Base-by-base conservation (phyloP, 129 eudicot species). In the Chrysanthemum lavandulifolium region DNA sequence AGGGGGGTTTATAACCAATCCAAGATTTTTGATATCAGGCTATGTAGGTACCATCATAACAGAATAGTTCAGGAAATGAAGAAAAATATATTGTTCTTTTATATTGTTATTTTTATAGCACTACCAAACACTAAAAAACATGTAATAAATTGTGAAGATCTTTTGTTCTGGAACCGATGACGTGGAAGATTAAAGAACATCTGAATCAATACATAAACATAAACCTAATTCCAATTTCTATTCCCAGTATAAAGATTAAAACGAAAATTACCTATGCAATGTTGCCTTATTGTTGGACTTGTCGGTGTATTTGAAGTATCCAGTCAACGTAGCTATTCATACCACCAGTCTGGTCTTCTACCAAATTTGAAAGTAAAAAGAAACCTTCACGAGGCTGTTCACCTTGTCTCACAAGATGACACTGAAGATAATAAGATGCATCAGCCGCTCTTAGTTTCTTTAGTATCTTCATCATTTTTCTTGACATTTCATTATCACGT, bases 301-400 rank as follows among this genome's bases (percentile, higher is more conserved):
- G 93, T 67, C 97, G 84, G 75, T 83, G 82, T 51, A 92, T 73
- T 59, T 84, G 94, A 73, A 83, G 61, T 61, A 92, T 75, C 97
- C 97, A 92, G 66, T 92, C 97, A 69, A 58, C 82, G 45, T 92
- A 92, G 74, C 94, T 77, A 80, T 79, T 89, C 76, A 83, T 75
- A 75, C 91, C 96, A 60, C 94, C 85, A 53, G 68, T 77, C 33
- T 81, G 89, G 71, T 92, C 96, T 76, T 92, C 98, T 31, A 89
- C 80, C 29, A 89, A 84, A 73, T 86, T 86, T 29, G 96, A 79
- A 31, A 92, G 87, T 40, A 91, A 81, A 78, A 89, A 86, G 82
- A 82, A 92, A 60, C 88, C 89, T 85, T 92, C 97, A 33, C 96
- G 83, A 9, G 97, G 97, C 71, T 89, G 97, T 65, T 92, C 96